Evolutionary conservation across 208 protist genomes (phyloP).

Genomic region (Trypanosoma brucei): DNA sequence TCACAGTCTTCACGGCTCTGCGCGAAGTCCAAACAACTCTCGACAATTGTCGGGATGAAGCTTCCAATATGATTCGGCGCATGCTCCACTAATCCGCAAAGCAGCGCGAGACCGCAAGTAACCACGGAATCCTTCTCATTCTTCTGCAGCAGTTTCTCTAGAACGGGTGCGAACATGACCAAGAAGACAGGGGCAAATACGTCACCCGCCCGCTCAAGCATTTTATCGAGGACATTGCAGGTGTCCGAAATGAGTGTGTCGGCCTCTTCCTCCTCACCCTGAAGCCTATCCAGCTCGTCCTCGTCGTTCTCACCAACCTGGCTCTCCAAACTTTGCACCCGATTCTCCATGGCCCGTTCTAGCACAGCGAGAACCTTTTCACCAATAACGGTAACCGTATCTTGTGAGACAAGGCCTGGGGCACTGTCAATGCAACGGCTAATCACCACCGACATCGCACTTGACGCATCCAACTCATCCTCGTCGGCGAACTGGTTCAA

Average conservation of each 20-base stretch:
- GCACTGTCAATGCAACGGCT: slow-evolving; percentile 52
- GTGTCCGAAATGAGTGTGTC: slow-evolving; percentile 54
- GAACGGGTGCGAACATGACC: slow-evolving; percentile 50
- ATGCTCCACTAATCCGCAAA: slow-evolving; percentile 78
- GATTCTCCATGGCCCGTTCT: slow-evolving; percentile 44
- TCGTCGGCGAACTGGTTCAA: slow-evolving; percentile 64
- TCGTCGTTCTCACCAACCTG: slow-evolving; percentile 73
- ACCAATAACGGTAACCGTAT: slow-evolving; percentile 47
- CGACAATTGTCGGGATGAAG: slow-evolving; percentile 41
- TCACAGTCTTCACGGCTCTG: slow-evolving; percentile 37
- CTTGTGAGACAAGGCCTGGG: slow-evolving; percentile 47
- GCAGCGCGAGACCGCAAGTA: slow-evolving; percentile 44
- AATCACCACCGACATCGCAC: slow-evolving; percentile 57
- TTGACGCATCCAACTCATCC: slow-evolving; percentile 51
- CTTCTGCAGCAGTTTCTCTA: slow-evolving; percentile 52
- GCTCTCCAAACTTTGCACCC: slow-evolving; percentile 41
- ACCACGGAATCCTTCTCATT: slow-evolving; percentile 66
- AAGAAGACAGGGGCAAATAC: slow-evolving; percentile 73
- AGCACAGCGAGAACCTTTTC: slow-evolving; percentile 69
- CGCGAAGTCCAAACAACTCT: slow-evolving; percentile 45
- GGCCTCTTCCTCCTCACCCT: slow-evolving; percentile 67
- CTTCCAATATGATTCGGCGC: slow-evolving; percentile 42
- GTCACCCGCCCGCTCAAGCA: slow-evolving; percentile 52
- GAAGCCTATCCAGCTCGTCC: slow-evolving; percentile 76
- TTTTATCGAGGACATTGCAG: slow-evolving; percentile 58